Conservation (phyloP, 23 red algal genomes). For the Agarophyton chilense region DNA sequence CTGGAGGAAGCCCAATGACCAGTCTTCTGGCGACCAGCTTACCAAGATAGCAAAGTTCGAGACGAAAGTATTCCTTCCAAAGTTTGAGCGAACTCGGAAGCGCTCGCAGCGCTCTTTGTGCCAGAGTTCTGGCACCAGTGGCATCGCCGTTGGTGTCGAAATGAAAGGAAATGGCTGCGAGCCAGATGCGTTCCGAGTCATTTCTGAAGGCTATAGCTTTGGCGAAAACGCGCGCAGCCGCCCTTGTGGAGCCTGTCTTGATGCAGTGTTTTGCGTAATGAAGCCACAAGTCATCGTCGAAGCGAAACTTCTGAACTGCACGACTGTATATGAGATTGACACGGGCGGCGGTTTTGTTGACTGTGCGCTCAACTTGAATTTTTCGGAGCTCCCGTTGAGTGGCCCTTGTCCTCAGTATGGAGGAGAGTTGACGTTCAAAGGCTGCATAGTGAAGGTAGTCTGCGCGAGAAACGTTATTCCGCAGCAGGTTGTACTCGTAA, state of each 20-base stretch:
- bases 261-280: slow-evolving; percentile 72
- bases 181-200: slow-evolving; percentile 43
- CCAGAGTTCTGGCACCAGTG: slow-evolving; percentile 36
- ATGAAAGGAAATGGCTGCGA: slow-evolving; percentile 67
- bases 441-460: slow-evolving; percentile 62
- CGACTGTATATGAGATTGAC: slow-evolving; percentile 70
- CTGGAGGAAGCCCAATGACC: slow-evolving; percentile 25
- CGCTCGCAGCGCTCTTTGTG: slow-evolving; percentile 41
- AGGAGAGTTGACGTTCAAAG: slow-evolving; percentile 51
- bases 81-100: slow-evolving; percentile 12
- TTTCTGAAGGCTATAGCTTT: slow-evolving; percentile 57
- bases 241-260: slow-evolving; percentile 1
- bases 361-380: slow-evolving; percentile 2
- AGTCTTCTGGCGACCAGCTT: slow-evolving; percentile 55
- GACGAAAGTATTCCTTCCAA: slow-evolving; percentile 70
- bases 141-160: slow-evolving; percentile 56
- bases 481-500: slow-evolving; percentile 52
- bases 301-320: slow-evolving; percentile 41
- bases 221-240: slow-evolving; percentile 42
- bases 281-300: slow-evolving; percentile 59
- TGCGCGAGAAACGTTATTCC: slow-evolving; percentile 1
- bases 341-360: slow-evolving; percentile 43
- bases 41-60: slow-evolving; percentile 58
- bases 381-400: neutral
- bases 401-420: slow-evolving; percentile 24